These are phyloP conservation scores for Cardamine occulta DNA, from an alignment of 345 rosid genomes.

Conservation along the genomic window DNA sequence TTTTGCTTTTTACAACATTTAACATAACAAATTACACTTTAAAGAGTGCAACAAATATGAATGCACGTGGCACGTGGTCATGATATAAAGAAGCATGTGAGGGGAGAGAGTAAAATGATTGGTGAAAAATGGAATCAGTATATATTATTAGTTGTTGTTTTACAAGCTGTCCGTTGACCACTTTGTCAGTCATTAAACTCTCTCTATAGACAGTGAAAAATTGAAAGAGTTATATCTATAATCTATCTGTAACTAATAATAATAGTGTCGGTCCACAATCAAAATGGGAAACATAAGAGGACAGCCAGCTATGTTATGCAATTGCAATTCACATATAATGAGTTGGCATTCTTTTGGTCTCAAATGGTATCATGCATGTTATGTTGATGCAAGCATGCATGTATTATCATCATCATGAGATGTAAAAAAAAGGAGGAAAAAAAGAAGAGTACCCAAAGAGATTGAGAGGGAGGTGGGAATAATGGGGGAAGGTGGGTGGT, in stretches of 20 bases:
- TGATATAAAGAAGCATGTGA: conserved; percentile 43
- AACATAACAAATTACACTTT: conserved; percentile 23
- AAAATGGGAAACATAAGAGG: conserved; percentile 37
- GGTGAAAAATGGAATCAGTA: conserved; percentile 42
- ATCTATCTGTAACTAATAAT: conserved; percentile 1
- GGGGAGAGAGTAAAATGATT: conserved; percentile 32
- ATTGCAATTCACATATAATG: conserved; percentile 13
- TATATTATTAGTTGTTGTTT: background rate
- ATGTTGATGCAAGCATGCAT: conserved; percentile 28
- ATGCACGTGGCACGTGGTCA: conserved; percentile 44
- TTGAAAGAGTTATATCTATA: background rate
- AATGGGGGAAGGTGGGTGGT: conserved; percentile 81
- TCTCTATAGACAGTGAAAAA: background rate
- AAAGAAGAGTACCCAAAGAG: conserved; percentile 59
- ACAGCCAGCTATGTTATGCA: conserved; percentile 43
- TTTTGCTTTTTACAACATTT: background rate
- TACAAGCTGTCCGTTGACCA: conserved; percentile 49
- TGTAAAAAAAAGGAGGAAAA: background rate
- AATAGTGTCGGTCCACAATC: conserved; percentile 43
- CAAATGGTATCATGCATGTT: conserved; percentile 31
- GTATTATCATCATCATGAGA: conserved; percentile 25
- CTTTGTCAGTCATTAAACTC: conserved; percentile 35
- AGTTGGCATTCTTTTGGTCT: conserved; percentile 34
- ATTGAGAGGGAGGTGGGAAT: conserved; percentile 82
- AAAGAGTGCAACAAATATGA: conserved; percentile 29